Percentiles rank a stretch among this genome's conserved stretches.
Conservation (phyloP, 1,284 basidiomycete species). For the Inonotus hispidus region DNA sequence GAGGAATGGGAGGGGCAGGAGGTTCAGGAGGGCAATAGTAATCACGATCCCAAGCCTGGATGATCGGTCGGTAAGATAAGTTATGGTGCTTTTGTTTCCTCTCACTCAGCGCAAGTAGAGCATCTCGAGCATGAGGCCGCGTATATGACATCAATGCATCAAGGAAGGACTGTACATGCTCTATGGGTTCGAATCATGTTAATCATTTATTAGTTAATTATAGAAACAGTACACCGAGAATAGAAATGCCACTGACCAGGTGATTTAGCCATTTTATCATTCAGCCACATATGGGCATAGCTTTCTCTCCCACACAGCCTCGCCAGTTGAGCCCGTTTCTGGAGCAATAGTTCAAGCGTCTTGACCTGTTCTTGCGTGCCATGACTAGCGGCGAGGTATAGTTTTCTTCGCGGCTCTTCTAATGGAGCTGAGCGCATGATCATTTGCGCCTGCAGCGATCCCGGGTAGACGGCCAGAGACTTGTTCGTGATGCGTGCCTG, state of each 20-base stretch:
- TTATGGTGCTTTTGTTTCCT: conserved; percentile 71
- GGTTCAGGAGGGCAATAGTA: conserved; percentile 80
- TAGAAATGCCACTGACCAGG: conserved; percentile 48
- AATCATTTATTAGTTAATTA: conserved; percentile 8
- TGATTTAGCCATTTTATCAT: conserved; percentile 93
- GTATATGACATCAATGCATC: conserved; percentile 75
- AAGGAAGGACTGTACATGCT: conserved; percentile 82
- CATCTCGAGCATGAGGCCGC: conserved; percentile 64
- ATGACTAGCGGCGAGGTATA: conserved; percentile 73
- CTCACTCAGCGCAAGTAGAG: conserved; percentile 64
- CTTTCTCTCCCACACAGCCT: conserved; percentile 76
- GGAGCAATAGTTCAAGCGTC: conserved; percentile 72
- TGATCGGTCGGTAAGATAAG: conserved; percentile 49
- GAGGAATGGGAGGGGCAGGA: conserved; percentile 61
- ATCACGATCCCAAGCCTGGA: conserved; percentile 92
- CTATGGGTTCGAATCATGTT: conserved; percentile 33
- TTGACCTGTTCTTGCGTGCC: conserved; percentile 66
- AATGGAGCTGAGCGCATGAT: conserved; percentile 83
- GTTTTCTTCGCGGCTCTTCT: conserved; percentile 73
- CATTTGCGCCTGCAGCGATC: conserved; percentile 87
- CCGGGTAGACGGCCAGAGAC: conserved; percentile 72
- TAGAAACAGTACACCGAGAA: not conserved
- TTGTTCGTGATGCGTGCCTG: conserved; percentile 72
- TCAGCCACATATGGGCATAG: conserved; percentile 79
- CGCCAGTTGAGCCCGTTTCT: conserved; percentile 74